phyloP scores from a whole-genome alignment of 2,329 filamentous ascomycete species.

The Knoxdaviesia proteae region DNA sequence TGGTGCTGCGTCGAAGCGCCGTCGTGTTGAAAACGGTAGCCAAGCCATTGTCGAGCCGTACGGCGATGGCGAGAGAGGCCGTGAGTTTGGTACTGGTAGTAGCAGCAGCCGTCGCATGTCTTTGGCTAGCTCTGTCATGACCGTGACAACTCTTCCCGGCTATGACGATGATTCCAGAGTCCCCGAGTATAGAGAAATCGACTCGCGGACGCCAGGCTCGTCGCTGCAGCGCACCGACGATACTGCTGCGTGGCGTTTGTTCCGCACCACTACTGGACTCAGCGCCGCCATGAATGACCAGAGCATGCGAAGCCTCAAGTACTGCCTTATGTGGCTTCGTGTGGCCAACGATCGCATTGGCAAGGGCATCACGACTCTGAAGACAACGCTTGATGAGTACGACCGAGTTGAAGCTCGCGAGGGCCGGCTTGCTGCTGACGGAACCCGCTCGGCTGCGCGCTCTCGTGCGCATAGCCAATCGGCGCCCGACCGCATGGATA shows the following conservation, averaged over 20 bases:
- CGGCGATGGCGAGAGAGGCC: conserved; percentile 4
- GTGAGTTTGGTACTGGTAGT: conserved; percentile 9
- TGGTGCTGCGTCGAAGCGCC: no score
- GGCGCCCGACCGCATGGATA: no score
- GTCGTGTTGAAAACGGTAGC: no score
- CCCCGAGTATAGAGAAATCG: neutral
- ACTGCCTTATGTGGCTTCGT: conserved; percentile 60
- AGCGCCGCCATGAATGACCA: conserved; percentile 83
- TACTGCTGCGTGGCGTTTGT: conserved; percentile 31
- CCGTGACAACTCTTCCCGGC: conserved; percentile 1
- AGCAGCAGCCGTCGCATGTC: conserved; percentile 6
- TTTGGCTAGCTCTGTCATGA: conserved; percentile 2
- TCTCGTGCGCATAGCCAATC: no score
- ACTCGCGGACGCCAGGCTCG: neutral
- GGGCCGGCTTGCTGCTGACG: neutral
- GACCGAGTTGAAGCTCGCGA: conserved; percentile 28
- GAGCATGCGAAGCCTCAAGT: conserved; percentile 64
- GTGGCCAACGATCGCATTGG: conserved; percentile 69
- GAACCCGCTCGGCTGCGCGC: no score
- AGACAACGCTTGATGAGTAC: conserved; percentile 60
- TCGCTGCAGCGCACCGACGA: neutral
- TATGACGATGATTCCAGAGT: conserved; percentile 2
- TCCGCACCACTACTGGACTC: conserved; percentile 78
- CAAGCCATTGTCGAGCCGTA: no score
- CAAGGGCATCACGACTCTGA: conserved; percentile 52